Evolutionary conservation across 1,284 basidiomycete species (phyloP).

Genomic region (Afroboletus lepidellus): DNA sequence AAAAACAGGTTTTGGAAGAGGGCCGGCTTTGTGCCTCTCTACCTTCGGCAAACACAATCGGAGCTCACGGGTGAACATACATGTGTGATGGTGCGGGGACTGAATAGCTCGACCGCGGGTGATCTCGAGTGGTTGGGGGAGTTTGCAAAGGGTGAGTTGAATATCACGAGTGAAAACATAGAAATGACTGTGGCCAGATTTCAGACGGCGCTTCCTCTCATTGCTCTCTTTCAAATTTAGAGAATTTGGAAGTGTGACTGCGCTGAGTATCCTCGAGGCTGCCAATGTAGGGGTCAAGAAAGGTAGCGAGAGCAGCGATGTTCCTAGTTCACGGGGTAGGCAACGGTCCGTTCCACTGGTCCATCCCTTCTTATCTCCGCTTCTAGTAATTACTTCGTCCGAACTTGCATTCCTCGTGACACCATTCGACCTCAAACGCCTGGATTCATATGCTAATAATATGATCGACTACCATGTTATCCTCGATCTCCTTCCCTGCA

Average conservation of each 20-base stretch:
- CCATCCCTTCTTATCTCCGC: background rate
- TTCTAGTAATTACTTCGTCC: slow-evolving; percentile 51
- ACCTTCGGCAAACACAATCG: slow-evolving; percentile 91
- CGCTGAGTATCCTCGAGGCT: slow-evolving; percentile 88
- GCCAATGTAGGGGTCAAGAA: slow-evolving; percentile 67
- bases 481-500: slow-evolving; percentile 84
- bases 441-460: slow-evolving; percentile 95
- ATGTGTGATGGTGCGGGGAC: slow-evolving; percentile 85
- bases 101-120: slow-evolving; percentile 66
- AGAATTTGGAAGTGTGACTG: slow-evolving; percentile 86
- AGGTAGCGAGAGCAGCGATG: slow-evolving; percentile 40
- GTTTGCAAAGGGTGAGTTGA: slow-evolving; percentile 76
- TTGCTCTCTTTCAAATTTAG: slow-evolving; percentile 94
- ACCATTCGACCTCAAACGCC: slow-evolving; percentile 94
- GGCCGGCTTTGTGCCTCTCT: slow-evolving; percentile 87
- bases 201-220: slow-evolving; percentile 86
- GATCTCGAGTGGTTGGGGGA: slow-evolving; percentile 84
- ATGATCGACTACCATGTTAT: slow-evolving; percentile 97
- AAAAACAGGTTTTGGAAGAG: slow-evolving; percentile 88
- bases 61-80: slow-evolving; percentile 97
- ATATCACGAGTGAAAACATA: background rate
- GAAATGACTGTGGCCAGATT: slow-evolving; percentile 56
- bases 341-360: background rate
- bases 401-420: slow-evolving; percentile 79
- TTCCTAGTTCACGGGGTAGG: slow-evolving; percentile 39